phyloP scores from a whole-genome alignment of 345 rosid species.

The Cardiospermum halicacabum region DNA sequence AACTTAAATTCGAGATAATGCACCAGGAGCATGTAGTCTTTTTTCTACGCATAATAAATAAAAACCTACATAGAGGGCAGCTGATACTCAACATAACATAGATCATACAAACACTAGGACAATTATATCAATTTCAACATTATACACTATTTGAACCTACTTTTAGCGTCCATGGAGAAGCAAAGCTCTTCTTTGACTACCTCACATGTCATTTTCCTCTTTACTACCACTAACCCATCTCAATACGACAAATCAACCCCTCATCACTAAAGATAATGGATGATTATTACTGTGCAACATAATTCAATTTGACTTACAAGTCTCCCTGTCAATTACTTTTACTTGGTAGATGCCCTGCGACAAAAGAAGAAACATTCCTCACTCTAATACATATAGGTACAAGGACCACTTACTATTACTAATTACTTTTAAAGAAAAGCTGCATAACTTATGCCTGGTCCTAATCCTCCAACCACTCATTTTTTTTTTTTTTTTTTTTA shows the following conservation, averaged over 20 bases:
- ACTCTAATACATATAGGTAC: background rate
- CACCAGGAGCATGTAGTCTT: too few relatives aligned
- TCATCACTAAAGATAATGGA: too few relatives aligned
- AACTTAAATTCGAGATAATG: too few relatives aligned
- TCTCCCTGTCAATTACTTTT: background rate
- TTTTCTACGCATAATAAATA: constrained; percentile 1
- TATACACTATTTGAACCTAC: constrained; percentile 12
- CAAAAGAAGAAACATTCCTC: background rate
- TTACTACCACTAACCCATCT: too few relatives aligned
- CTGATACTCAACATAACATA: too few relatives aligned
- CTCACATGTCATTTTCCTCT: constrained; percentile 27
- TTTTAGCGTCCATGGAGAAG: constrained; percentile 17
- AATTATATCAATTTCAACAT: constrained; percentile 10
- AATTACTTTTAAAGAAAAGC: background rate
- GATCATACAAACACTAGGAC: constrained; percentile 15
- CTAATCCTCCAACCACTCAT: background rate
- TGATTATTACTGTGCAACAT: background rate
- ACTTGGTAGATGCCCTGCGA: background rate
- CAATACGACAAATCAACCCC: too few relatives aligned
- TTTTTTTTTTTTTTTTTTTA: too few relatives aligned
- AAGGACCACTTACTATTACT: constrained; percentile 6
- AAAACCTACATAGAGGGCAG: constrained; percentile 20
- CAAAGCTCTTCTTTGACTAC: constrained; percentile 33
- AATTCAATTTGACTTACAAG: background rate
- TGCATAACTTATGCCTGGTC: constrained; percentile 3